These are phyloP conservation scores for Teunomyces barrocoloradensis DNA, from an alignment of 805 yeast genomes.

Conservation along the genomic window DNA sequence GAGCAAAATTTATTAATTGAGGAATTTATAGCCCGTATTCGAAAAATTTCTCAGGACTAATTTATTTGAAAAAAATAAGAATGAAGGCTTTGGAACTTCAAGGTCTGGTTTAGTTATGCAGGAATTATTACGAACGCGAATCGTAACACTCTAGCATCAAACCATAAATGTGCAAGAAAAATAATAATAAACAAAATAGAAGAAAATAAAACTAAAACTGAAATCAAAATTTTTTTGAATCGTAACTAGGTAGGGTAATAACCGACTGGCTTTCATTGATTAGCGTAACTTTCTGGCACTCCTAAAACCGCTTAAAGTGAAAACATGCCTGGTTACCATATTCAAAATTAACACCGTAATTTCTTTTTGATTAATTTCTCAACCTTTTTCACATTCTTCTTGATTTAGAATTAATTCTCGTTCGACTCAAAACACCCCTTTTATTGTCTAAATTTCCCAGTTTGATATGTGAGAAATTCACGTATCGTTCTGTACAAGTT, in stretches of 20 bases:
- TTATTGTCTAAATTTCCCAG: neutral
- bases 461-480: neutral
- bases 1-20: constrained; percentile 69
- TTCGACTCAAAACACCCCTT: neutral
- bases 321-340: too few species aligned
- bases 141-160: neutral
- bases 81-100: neutral
- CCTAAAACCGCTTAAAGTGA: neutral
- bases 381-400: too few species aligned
- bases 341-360: neutral
- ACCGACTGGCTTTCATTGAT: neutral
- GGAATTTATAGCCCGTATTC: constrained; percentile 55
- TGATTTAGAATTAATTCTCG: too few species aligned
- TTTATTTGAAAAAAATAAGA: neutral
- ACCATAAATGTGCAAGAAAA: neutral
- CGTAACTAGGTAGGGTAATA: neutral
- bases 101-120: neutral
- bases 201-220: neutral
- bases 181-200: neutral
- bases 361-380: neutral
- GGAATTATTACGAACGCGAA: neutral
- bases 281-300: neutral
- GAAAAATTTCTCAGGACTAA: constrained; percentile 10
- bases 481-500: neutral
- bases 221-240: neutral